Percentiles rank a stretch among this genome's conserved stretches.
Conservation (phyloP, 768 basidiomycete species). For the Boletus subcaerulescens region DNA sequence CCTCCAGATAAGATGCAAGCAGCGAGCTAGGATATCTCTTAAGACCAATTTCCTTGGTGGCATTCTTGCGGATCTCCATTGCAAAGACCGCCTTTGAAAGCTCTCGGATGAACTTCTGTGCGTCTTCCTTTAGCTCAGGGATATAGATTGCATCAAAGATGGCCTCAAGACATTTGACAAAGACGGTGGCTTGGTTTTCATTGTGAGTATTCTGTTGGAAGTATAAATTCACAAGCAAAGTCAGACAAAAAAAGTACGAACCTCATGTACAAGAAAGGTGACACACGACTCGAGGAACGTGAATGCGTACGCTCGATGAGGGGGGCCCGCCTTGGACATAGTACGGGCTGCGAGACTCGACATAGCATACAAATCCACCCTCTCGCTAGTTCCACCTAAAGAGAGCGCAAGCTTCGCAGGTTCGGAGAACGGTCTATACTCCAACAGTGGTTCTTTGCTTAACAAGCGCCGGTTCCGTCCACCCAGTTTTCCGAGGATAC, state of each 20-base stretch:
- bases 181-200: conserved; percentile 72
- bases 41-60: conserved; percentile 49
- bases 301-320: conserved; percentile 55
- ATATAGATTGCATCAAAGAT: conserved; percentile 74
- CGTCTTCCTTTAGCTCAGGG: conserved; percentile 64
- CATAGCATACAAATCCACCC: conserved; percentile 64
- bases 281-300: conserved; percentile 68
- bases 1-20: conserved; percentile 74
- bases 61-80: conserved; percentile 63
- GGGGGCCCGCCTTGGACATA: conserved; percentile 46
- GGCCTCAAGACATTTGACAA: conserved; percentile 68
- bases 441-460: conserved; percentile 72
- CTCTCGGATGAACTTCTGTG: conserved; percentile 66
- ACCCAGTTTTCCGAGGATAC: conserved; percentile 94
- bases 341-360: conserved; percentile 62
- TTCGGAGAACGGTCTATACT: conserved; percentile 67
- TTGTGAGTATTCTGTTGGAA: conserved; percentile 59
- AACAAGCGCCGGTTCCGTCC: conserved; percentile 89
- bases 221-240: conserved; percentile 4
- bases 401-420: conserved; percentile 69
- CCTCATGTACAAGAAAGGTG: conserved; percentile 74
- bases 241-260: conserved; percentile 30
- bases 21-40: conserved; percentile 56
- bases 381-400: conserved; percentile 64
- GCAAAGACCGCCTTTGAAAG: conserved; percentile 72